Evolutionary conservation across 441 rosid species (phyloP), one percentile per base, ranked within the genome.

Genomic region (Populus trichocarpa): DNA sequence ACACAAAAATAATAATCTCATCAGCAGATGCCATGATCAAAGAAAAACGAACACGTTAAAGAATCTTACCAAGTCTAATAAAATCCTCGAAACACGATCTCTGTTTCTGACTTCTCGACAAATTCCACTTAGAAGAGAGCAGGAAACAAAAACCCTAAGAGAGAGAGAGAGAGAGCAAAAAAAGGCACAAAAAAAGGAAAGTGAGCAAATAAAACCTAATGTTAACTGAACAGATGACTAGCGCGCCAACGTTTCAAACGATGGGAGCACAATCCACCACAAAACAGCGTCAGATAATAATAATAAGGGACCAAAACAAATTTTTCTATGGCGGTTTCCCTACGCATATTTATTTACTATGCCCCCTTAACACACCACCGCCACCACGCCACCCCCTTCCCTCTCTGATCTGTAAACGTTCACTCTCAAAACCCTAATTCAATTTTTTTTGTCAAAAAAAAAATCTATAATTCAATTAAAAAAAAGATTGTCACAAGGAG

Each of bases 171-270:
- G 76, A 46, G 71, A 40, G 65, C 65, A 23, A 36, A 70, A 69
- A 69, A 10, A 33, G 14, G 72, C 9, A 30, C 3, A 5, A 70
- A 61, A 73, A 78, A 35, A 46, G 20, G 20, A 14, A 46, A 46
- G 57, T 6, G 10, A 38, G 66, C n/a, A 59, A 67, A 9, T 14
- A 53, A 78, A 42, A 46, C 65, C 75, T 32, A 84, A 78, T 35
- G 90, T 91, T 83, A 93, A 90, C 97, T 90, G 57, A 46, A 46
- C 86, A 92, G 96, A 86, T 91, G 94, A 88, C 91, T 92, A 88
- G 96, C 97, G 88, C 97, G 97, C 83, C 98, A 87, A 90, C 93
- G 90, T 87, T 94, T 96, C 86, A 91, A 82, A 87, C 97, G 96
- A 85, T 92, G 92, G 33, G 90, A 91, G 77, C 85, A 82, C 73